Evolutionary conservation across 2,329 filamentous ascomycete genomes (phyloP), one percentile per base, ranked within the genome.

Genomic region (Cucurbitaria berberidis): DNA sequence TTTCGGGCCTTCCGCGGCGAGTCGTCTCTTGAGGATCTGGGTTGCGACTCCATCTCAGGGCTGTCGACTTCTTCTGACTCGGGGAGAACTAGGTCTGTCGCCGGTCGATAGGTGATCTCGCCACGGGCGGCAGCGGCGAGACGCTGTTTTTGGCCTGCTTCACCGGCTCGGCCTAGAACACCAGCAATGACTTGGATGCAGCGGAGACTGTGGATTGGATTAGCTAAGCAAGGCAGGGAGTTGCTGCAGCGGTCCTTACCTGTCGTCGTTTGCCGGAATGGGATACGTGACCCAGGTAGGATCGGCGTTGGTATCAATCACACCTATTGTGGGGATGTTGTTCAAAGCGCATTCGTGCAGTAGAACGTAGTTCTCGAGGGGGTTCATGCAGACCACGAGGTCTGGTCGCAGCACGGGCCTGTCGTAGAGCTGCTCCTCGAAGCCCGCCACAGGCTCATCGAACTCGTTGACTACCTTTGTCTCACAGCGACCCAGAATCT

Each of bases 231-330:
- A 18, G 26, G 29, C 10, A 27, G 35, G 4, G 16, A 16, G 15
- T 15, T 11, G 8, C 15, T 26, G 27, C 22, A 32, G 19, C 18
- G 7, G 30, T 5, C 73, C 81, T 70, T 74, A 91, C 89, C 88
- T 92, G 81, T 99, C 95, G 72, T 99, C 95, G 74, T 99, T 99
- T 45, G 91, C 91, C 1, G 95, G 95, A 64, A 99, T 97, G 13
- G 90, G 90, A 73, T 99, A 99, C 3, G 95, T 98, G 45, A 98
- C 92, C 86, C 90, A 93, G 0, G 91, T 91, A 0, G 95, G 91
- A 76, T 98, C 90, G 2, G 87, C 88, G 75, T 99, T 90, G 1
- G 95, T 98, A 76, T 99, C 95, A 63, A 98, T 89, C 52, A 99
- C 83, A 41, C 93, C 95, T 68, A 99, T 95, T 0, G 95, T 98